Conservation (phyloP, 2,329 filamentous ascomycete species). For the Parastagonospora nodorum region DNA sequence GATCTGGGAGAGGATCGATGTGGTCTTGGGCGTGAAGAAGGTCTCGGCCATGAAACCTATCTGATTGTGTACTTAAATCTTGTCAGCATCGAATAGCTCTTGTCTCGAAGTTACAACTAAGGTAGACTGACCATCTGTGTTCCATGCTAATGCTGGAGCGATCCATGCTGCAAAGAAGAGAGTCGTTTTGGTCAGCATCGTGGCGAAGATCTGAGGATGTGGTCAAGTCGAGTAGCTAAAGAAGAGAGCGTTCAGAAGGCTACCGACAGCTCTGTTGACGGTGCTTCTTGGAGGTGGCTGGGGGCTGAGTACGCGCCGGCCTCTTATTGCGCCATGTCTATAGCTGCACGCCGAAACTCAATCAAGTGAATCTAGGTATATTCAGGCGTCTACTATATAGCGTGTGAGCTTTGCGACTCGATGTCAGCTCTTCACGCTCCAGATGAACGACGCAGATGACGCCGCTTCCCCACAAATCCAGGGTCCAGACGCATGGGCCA, state of each 20-base stretch:
- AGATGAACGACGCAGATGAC: not conserved
- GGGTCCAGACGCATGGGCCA: not conserved
- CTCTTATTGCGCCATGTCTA: too few species aligned
- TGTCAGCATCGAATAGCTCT: constrained; percentile 7
- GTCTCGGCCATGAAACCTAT: constrained; percentile 48
- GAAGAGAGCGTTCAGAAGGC: not conserved
- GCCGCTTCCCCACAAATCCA: not conserved
- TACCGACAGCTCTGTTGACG: not conserved
- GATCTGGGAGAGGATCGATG: constrained; percentile 38
- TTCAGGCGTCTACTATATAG: too few species aligned
- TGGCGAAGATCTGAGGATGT: not conserved
- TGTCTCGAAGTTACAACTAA: not conserved
- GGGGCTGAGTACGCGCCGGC: not conserved
- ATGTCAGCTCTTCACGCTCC: not conserved
- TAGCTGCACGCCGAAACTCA: too few species aligned
- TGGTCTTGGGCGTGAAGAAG: constrained; percentile 41
- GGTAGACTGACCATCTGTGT: constrained; percentile 34
- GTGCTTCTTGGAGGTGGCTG: not conserved
- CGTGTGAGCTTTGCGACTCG: too few species aligned
- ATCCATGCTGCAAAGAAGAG: constrained; percentile 11
- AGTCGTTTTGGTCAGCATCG: not conserved
- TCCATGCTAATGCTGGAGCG: constrained; percentile 31
- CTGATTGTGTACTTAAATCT: constrained; percentile 45
- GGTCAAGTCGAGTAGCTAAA: not conserved
- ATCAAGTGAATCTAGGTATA: too few species aligned